phyloP scores from a whole-genome alignment of 2,329 filamentous ascomycete genomes.

The Colletotrichum sp. region DNA sequence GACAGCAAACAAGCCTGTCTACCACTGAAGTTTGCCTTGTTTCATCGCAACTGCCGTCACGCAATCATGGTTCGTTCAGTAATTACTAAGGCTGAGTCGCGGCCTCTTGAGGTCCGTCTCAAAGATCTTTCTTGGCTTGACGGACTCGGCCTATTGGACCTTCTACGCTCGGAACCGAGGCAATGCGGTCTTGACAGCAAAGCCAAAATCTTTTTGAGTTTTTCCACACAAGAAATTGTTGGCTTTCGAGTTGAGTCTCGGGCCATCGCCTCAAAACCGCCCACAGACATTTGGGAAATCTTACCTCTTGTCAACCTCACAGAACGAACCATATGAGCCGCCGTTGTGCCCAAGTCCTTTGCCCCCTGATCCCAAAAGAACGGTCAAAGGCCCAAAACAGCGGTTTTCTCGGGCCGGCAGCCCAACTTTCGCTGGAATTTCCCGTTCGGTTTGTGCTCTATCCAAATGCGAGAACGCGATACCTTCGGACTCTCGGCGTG shows the following conservation, averaged over 20 bases:
- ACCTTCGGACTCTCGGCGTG: background rate
- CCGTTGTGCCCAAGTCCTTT: background rate
- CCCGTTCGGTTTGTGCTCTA: background rate
- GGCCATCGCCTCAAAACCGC: background rate
- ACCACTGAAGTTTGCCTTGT: background rate
- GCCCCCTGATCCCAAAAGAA: background rate
- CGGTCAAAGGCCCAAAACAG: background rate
- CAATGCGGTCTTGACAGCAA: background rate
- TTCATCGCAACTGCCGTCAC: background rate
- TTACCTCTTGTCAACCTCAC: background rate
- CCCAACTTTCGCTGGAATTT: background rate
- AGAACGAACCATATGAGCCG: background rate
- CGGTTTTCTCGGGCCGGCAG: background rate
- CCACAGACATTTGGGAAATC: constrained; percentile 5
- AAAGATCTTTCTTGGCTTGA: background rate
- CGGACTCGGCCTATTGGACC: background rate
- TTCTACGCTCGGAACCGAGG: background rate
- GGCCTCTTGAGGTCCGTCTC: background rate
- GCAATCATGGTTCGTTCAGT: background rate
- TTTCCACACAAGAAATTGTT: background rate
- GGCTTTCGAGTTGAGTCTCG: background rate
- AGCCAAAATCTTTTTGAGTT: background rate
- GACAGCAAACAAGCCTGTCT: background rate
- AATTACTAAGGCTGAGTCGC: background rate
- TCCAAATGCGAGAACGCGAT: background rate